Evolutionary conservation across 257 asterid genomes (phyloP), one percentile per base, ranked within the genome.

Genomic region (Nicotiana benthamiana): DNA sequence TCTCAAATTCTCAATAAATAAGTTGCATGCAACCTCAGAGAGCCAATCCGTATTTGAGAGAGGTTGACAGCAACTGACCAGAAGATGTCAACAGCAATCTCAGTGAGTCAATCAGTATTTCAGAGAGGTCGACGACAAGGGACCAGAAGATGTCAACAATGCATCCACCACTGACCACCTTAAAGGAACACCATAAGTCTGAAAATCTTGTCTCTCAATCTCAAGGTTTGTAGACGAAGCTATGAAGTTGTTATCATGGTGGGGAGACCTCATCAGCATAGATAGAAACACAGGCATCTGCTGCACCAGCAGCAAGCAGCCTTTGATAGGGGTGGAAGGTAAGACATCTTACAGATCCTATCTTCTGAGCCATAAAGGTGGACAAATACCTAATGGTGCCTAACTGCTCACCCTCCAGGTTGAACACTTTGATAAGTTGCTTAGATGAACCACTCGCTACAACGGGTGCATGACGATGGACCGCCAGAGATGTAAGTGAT

Each of bases 371-470:
- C 99, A 93, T 95, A 87, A 95, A 93, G 53, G 95, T 90, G 27
- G 98, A 97, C 77, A 92, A 87, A 83, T 92, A 91, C n/a, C 97
- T 88, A 40, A 96, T 94, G 12, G 90, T 91, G 77, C 98, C 97
- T 67, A 96, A 83, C 51, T 90, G 99, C 79, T 89, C 90, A 1
- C 99, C 99, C 83, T 90, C 91, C 83, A 96, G 80, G 84, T 91
- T 94, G 90, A 94, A 96, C 43, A 94, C 88, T 84, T 96, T 93
- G 87, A 96, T 92, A 6, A 91, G 89, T 84, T 96, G 97, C 86
- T 94, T 94, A 36, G 97, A 97, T 9, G 98, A 94, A 76, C 98
- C 98, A 84, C 97, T 96, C 36, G 99, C 98, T 34, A 94, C 72
- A 13, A 90, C 86, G 46, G 91, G 98, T 22, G 92, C 97, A 80